Base-by-base conservation (phyloP, 140 eudicot species). In the Cichorium intybus region DNA sequence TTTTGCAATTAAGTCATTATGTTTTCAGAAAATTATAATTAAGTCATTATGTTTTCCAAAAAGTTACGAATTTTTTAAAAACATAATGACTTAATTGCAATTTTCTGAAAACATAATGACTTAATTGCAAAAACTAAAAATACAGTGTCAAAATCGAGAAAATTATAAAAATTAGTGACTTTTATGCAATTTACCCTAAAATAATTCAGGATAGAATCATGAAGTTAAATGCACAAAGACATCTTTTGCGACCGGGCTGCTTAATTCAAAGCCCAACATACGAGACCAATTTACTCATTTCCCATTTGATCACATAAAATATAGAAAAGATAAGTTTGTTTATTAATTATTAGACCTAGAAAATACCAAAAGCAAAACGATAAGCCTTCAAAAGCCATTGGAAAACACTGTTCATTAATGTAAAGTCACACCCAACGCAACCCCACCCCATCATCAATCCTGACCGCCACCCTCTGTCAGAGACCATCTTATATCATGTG, bases 201-300 rank as follows among this genome's bases (percentile, higher is more conserved):
- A n/a, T n/a, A n/a, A n/a, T n/a, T n/a, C n/a, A n/a, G n/a, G n/a
- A n/a, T n/a, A n/a, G n/a, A n/a, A n/a, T n/a, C n/a, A n/a, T n/a
- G n/a, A n/a, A 51, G 45, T 39, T 41, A 56, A 56, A 0, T 68
- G 56, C 26, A 68, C 24, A 24, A 18, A 58, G 50, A 48, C 53
- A 70, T 23, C 17, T 29, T 47, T 20, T 6, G n/a, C 21, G 17
- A 50, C 52, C 77, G 68, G 78, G 73, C 73, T 64, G 68, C 68
- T 73, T n/a, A n/a, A n/a, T n/a, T 64, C 68, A 56, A 73, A 73
- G 78, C 78, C 78, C 78, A 73, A 73, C 35, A 47, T 33, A 22
- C 60, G 53, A 64, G 51, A 55, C 66, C 61, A 34, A 60, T 18
- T 69, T 8, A 12, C 16, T 29, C 47, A 21, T 41, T n/a, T 58